Base-by-base conservation (phyloP, 164 flowering plant genomes). In the Piper betle region DNA sequence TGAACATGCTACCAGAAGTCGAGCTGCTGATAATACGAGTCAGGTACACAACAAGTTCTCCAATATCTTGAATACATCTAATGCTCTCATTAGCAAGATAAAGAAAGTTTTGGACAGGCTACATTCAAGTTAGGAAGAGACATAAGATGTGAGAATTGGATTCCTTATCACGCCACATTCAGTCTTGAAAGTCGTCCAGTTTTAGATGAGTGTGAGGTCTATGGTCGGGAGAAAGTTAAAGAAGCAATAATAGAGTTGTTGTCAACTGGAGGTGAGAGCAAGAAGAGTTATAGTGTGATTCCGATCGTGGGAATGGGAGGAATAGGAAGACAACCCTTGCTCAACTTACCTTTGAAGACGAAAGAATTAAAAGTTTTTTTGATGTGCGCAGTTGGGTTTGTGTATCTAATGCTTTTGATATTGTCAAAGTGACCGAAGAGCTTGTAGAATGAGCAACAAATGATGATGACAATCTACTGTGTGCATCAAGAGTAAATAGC, bases 251-350 rank as follows among this genome's bases (percentile, higher is more conserved):
- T 58, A 9, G 55, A 57, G 2, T 18, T 48, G 2, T 18, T 48
- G 57, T 4, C 50, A 41, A 43, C 60, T 2, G 68, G 50, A 52
- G 1, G 37, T 25, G 38, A 8, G 6, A 7, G 12, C 8, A 9
- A 33, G 4, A 57, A 33, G 2, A 41, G 17, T 39, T 18, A 59
- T 16, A 19, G 25, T 52, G 63, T 66, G 3, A 59, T 66, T 39
- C 42, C 63, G 53, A 33, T 66, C 13, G 64, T 66, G 15, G 64
- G 64, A 7, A 60, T 60, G 59, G 69, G 63, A 5, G 63, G 64
- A 13, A 8, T 41, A 10, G 64, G 4, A 60, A 66, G 53, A 60
- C 69, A 40, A 66, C 69, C 4, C 69, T 60, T 53, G 64, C 64
- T 19, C 39, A 60, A 50, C 37, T 48, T 12, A 53, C 52, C 20